These are phyloP conservation scores for Xylariaceae sp. DNA, from an alignment of 2,329 filamentous ascomycete species.

Conservation along the genomic window DNA sequence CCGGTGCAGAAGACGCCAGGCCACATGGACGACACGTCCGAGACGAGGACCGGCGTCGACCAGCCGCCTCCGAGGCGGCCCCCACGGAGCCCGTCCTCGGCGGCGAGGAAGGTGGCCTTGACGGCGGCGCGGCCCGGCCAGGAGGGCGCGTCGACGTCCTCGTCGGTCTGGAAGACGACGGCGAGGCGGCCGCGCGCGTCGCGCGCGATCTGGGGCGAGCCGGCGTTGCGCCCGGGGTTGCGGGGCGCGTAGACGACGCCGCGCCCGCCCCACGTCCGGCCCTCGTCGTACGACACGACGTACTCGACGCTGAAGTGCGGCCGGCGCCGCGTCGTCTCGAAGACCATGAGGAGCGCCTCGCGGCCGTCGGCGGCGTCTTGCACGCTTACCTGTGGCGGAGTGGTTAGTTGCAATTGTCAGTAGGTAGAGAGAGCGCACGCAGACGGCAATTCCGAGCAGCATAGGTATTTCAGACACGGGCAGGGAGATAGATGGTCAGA, in stretches of 20 bases:
- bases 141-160: slow-evolving; percentile 26
- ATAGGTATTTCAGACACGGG: no score
- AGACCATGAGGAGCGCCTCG: slow-evolving; percentile 35
- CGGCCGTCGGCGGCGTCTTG: slow-evolving; percentile 14
- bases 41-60: slow-evolving; percentile 14
- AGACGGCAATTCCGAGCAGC: no score
- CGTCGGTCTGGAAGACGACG: slow-evolving; percentile 40
- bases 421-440: no score
- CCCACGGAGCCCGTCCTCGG: slow-evolving; percentile 30
- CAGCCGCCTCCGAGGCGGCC: slow-evolving; percentile 21
- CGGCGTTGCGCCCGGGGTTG: slow-evolving; percentile 30
- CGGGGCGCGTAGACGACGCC: slow-evolving; percentile 33
- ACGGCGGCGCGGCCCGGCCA: slow-evolving; percentile 34
- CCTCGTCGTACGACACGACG: slow-evolving; percentile 36
- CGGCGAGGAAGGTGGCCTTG: slow-evolving; percentile 31
- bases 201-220: slow-evolving; percentile 36
- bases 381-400: no score
- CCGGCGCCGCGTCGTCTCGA: slow-evolving; percentile 35
- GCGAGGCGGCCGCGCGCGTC: slow-evolving; percentile 32
- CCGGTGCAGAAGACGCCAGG: slow-evolving; percentile 27
- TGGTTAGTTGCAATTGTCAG: no score
- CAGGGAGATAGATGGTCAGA: no score
- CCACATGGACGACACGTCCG: slow-evolving; percentile 25
- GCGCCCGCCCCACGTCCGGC: slow-evolving; percentile 30
- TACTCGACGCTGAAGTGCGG: slow-evolving; percentile 35